Percentiles rank a stretch among this genome's conserved stretches.
Evolutionary conservation across 2,329 filamentous ascomycete species (phyloP).

Genomic region (Penicillium sp.): DNA sequence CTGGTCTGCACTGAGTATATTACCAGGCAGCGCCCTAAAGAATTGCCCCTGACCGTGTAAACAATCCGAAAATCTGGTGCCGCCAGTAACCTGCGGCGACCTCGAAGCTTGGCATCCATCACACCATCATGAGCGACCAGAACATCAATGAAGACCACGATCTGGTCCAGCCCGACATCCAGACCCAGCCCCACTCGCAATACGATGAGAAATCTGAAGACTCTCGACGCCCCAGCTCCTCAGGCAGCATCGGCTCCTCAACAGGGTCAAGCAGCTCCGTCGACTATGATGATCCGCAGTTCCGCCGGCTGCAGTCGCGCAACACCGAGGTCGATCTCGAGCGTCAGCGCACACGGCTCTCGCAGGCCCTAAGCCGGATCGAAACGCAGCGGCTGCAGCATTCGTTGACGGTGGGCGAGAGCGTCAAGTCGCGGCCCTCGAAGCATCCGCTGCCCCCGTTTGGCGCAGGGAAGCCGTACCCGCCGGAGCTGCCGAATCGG

Average conservation of each 20-base stretch:
- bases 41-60: too few species aligned
- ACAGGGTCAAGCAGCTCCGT: constrained; percentile 33
- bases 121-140: not conserved
- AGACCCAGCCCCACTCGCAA: not conserved
- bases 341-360: constrained; percentile 30
- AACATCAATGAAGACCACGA: not conserved
- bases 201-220: not conserved
- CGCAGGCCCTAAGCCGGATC: constrained; percentile 35
- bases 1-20: too few species aligned
- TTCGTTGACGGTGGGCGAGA: constrained; percentile 43
- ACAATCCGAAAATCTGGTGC: not conserved
- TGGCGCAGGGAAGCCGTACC: constrained; percentile 53
- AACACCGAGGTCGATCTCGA: constrained; percentile 38
- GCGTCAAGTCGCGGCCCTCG: constrained; percentile 5
- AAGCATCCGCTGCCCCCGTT: not conserved
- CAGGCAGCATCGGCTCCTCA: constrained; percentile 10
- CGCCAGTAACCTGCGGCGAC: not conserved
- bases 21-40: too few species aligned
- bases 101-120: not conserved
- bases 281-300: constrained; percentile 23
- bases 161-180: not conserved
- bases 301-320: constrained; percentile 35
- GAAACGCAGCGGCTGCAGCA: constrained; percentile 42
- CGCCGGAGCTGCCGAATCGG: constrained; percentile 54
- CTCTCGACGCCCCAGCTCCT: not conserved